Percentiles rank a stretch among this genome's conserved stretches.
Conservation (phyloP, 2,329 filamentous ascomycete species). For the Coniella lustricola region DNA sequence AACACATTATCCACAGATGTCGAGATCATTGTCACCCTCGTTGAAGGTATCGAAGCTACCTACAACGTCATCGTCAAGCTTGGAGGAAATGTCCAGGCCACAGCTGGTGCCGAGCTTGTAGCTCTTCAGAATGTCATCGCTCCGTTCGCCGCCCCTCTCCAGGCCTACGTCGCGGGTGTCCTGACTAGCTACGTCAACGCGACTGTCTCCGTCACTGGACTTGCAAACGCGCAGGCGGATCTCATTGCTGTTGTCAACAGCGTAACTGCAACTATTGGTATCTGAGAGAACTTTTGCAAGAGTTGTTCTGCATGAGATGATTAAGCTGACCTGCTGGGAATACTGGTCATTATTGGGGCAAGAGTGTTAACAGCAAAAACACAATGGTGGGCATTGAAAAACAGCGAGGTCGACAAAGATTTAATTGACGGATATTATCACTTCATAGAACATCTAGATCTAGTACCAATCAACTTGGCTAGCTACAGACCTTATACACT, state of each 20-base stretch:
- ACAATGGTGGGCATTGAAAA: too few relatives aligned
- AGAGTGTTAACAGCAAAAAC: too few relatives aligned
- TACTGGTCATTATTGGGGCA: neutral
- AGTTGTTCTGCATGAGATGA: too few relatives aligned
- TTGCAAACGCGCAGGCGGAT: neutral
- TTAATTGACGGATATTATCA: neutral
- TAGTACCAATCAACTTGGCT: neutral
- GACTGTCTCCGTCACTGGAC: neutral
- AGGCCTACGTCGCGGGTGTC: neutral
- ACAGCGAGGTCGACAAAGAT: neutral
- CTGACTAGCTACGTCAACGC: neutral
- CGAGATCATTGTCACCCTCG: neutral
- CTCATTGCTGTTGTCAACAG: neutral
- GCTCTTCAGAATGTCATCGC: neutral
- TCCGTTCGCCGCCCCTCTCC: neutral
- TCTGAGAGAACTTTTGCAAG: too few relatives aligned
- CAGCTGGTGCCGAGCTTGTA: neutral
- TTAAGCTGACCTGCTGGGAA: too few relatives aligned
- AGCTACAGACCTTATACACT: too few relatives aligned
- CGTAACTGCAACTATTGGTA: neutral
- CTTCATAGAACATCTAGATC: neutral
- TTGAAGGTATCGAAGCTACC: neutral
- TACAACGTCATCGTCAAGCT: neutral
- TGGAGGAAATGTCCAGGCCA: neutral
- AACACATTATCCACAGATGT: neutral